Conservation (phyloP, 106 monocot species). For the Dendrobium officinale region DNA sequence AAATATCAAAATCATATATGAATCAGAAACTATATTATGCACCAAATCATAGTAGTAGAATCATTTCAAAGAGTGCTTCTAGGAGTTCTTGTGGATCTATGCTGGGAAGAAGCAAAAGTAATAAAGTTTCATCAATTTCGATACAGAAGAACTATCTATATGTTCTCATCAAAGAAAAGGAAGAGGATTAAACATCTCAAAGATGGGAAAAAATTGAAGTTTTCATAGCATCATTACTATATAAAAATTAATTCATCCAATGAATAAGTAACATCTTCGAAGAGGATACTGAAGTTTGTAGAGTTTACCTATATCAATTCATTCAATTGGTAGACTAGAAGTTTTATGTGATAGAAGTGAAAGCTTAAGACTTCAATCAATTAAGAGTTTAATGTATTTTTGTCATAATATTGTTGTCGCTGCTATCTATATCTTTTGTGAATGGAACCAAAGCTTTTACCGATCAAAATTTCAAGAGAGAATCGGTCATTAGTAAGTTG, state of each 20-base stretch:
- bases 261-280: neutral
- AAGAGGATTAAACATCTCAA: neutral
- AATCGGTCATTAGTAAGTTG: slow-evolving; percentile 20
- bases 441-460: slow-evolving; percentile 1
- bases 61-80: slow-evolving; percentile 11
- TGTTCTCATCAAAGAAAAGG: neutral
- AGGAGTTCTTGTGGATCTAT: slow-evolving; percentile 16
- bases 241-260: neutral
- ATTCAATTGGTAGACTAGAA: neutral
- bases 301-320: neutral
- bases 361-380: no score
- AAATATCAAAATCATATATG: slow-evolving; percentile 7
- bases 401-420: neutral
- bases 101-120: slow-evolving; percentile 12
- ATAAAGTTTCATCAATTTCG: slow-evolving; percentile 14
- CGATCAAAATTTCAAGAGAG: slow-evolving; percentile 22
- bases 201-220: neutral
- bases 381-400: no score
- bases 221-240: neutral
- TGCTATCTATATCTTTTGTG: slow-evolving; percentile 2
- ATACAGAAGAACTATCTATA: slow-evolving; percentile 12
- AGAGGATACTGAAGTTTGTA: neutral
- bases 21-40: neutral
- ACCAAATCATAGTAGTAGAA: neutral
- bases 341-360: no score